Evolutionary conservation across 257 asterid species (phyloP).

Genomic region (Plantago major): DNA sequence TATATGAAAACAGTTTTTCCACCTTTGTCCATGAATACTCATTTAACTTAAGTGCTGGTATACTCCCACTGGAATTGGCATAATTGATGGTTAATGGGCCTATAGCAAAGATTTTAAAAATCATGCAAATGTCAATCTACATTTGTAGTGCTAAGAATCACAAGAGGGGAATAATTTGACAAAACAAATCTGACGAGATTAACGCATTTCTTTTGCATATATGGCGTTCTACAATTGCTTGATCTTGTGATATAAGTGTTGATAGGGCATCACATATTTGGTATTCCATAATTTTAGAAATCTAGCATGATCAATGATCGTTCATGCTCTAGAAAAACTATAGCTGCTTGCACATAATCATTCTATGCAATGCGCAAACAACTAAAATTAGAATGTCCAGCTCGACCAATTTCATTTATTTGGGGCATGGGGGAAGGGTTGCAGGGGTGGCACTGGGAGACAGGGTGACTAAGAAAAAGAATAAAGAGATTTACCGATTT

Average conservation of each 20-base stretch:
- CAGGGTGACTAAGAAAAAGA: no score
- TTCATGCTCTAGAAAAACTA: neutral
- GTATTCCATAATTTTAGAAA: neutral
- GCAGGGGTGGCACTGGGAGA: no score
- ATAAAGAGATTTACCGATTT: neutral
- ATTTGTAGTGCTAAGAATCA: neutral
- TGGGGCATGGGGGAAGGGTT: no score
- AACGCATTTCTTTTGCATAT: no score
- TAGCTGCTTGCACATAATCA: neutral
- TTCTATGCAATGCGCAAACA: neutral
- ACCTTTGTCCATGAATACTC: conserved; percentile 60
- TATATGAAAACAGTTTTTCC: neutral
- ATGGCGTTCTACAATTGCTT: no score
- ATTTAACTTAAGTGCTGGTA: conserved; percentile 7
- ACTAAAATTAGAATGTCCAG: neutral
- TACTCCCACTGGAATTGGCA: conserved; percentile 4
- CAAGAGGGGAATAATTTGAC: neutral
- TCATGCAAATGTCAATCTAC: neutral
- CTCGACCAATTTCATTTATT: no score
- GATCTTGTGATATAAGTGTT: neutral
- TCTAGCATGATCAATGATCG: neutral
- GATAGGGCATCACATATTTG: neutral
- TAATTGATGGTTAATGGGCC: conserved; percentile 6
- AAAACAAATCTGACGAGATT: no score
- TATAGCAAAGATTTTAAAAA: neutral